A percentile compares a stretch with the other conserved stretches of the same genome.
Evolutionary conservation across 371 early-diverging fungal species (phyloP).

Genomic region (Lichtheimia ornata): DNA sequence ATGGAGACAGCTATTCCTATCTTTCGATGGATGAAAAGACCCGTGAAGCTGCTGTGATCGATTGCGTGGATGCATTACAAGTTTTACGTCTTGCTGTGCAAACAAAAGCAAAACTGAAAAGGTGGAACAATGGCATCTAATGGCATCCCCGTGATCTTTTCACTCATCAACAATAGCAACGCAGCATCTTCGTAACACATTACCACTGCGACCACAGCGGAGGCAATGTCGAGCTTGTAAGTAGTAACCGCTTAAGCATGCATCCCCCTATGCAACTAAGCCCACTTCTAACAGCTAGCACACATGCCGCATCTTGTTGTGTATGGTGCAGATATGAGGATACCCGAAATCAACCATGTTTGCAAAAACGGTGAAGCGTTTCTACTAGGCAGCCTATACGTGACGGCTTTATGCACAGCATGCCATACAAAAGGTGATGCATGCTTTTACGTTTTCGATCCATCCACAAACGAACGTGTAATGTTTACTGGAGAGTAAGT

Average conservation of each 20-base stretch:
- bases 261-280: too few relatives aligned
- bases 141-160: background rate
- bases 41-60: slow-evolving; percentile 57
- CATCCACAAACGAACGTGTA: slow-evolving; percentile 37
- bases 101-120: slow-evolving; percentile 51
- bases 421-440: slow-evolving; percentile 92
- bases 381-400: slow-evolving; percentile 66
- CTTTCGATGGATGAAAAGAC: slow-evolving; percentile 71
- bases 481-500: slow-evolving; percentile 53
- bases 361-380: slow-evolving; percentile 77
- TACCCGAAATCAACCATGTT: slow-evolving; percentile 77
- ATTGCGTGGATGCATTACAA: slow-evolving; percentile 61
- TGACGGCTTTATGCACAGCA: slow-evolving; percentile 73
- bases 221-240: slow-evolving; percentile 69
- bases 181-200: slow-evolving; percentile 71
- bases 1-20: slow-evolving; percentile 64
- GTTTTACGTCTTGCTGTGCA: slow-evolving; percentile 33
- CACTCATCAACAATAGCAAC: background rate
- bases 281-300: slow-evolving; percentile 19
- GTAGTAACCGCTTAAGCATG: slow-evolving; percentile 11
- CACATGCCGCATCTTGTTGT: slow-evolving; percentile 72
- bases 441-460: slow-evolving; percentile 77
- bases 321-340: slow-evolving; percentile 85
- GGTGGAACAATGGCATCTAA: slow-evolving; percentile 10
- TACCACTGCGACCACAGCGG: slow-evolving; percentile 83